phyloP scores from a whole-genome alignment of 2,329 filamentous ascomycete species.

The Sporothrix protearum region DNA sequence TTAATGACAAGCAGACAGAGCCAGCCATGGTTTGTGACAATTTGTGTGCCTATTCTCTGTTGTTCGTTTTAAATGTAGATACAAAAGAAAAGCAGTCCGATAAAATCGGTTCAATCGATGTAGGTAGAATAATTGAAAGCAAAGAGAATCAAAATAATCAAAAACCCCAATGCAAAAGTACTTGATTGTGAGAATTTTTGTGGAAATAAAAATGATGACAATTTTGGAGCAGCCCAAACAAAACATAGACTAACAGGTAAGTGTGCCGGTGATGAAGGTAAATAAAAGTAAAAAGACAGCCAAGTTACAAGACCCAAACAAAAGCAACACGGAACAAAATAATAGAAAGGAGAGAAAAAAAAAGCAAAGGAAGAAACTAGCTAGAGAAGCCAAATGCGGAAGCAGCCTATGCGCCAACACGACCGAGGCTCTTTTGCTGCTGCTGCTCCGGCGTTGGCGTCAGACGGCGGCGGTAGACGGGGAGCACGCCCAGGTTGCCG shows the following conservation, averaged over 20 bases:
- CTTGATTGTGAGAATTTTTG: not conserved
- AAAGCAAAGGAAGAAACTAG: not conserved
- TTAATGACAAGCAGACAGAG: no score
- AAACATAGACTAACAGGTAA: not conserved
- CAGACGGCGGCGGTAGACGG: conserved; percentile 36
- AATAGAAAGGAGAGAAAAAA: not conserved
- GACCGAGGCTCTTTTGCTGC: conserved; percentile 23
- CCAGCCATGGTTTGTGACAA: no score
- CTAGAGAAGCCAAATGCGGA: not conserved
- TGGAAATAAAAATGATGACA: not conserved
- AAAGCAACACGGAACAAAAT: not conserved
- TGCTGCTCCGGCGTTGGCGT: conserved; percentile 50
- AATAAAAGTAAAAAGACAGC: not conserved
- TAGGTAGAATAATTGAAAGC: not conserved
- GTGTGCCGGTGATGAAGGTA: not conserved
- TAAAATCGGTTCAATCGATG: no score
- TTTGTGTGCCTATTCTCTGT: no score
- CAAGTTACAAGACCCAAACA: not conserved
- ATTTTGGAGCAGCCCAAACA: not conserved
- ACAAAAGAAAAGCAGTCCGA: no score
- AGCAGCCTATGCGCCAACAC: conserved; percentile 27
- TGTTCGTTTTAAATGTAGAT: no score
- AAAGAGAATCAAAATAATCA: not conserved
- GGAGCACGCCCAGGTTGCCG: conserved; percentile 23
- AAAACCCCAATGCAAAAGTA: not conserved